Evolutionary conservation across 2,329 filamentous ascomycete species (phyloP).

Genomic region (Pseudopyrenochaeta lycopersici): DNA sequence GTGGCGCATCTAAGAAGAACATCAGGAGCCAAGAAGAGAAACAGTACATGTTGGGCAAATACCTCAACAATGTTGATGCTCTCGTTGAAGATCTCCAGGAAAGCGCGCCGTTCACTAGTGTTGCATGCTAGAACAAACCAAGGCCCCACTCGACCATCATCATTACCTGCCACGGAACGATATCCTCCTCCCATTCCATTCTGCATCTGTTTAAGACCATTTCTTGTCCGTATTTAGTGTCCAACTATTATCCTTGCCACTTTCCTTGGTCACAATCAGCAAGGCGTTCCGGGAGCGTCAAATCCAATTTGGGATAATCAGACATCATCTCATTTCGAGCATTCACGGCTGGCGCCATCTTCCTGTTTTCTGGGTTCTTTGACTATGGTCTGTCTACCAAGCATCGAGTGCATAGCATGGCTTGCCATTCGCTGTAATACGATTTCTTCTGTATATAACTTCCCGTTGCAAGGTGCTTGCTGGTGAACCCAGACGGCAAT

Average conservation of each 20-base stretch:
- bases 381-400: slow-evolving; percentile 12
- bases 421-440: slow-evolving; percentile 28
- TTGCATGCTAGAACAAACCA: slow-evolving; percentile 29
- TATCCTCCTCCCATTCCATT: slow-evolving; percentile 10
- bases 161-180: neutral
- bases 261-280: slow-evolving; percentile 30
- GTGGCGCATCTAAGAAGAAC: slow-evolving; percentile 37
- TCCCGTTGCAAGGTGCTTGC: neutral
- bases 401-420: slow-evolving; percentile 33
- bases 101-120: slow-evolving; percentile 66
- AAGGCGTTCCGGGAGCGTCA: slow-evolving; percentile 34
- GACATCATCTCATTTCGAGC: slow-evolving; percentile 20
- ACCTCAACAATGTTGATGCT: slow-evolving; percentile 81
- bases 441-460: slow-evolving; percentile 14
- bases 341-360: slow-evolving; percentile 19
- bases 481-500: too few relatives aligned
- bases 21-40: slow-evolving; percentile 81
- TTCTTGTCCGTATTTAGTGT: slow-evolving; percentile 20
- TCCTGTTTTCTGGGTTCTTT: slow-evolving; percentile 15
- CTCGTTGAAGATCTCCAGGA: slow-evolving; percentile 84
- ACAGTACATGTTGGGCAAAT: slow-evolving; percentile 77
- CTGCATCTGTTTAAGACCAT: slow-evolving; percentile 3
- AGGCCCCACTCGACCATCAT: slow-evolving; percentile 1
- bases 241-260: slow-evolving; percentile 16
- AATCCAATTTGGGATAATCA: slow-evolving; percentile 19